Evolutionary conservation across 108 stramenopile species (phyloP), one percentile per base, ranked within the genome.

Genomic region (Cylindrotheca fusiformis): DNA sequence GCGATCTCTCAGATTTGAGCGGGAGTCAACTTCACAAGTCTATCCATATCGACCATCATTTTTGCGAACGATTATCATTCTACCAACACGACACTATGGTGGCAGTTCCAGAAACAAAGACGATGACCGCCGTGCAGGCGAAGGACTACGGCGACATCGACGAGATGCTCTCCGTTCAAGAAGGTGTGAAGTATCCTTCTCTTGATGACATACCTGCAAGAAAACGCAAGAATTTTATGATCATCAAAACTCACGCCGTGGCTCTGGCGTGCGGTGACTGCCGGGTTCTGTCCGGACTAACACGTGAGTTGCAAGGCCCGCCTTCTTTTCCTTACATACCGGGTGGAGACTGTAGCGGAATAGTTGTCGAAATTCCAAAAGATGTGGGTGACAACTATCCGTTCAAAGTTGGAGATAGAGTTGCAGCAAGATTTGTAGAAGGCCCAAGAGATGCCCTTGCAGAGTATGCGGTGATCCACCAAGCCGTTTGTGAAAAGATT

Each of bases 301-400:
- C 82, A n/a, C 51, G 77, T 48, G 70, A 78, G 32, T 47, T 87
- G 17, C 86, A 87, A 61, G 86, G 86, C 0, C 86, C 86, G 23
- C 80, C 77, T 18, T 74, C 75, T 1, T 77, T 87, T 32, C 86
- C 86, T 0, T 87, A 87, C 47, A 66, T 81, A 32, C 86, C 83
- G 8, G 80, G 82, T 30, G 86, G 86, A 10, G 86, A 87, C 68
- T 75, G 71, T 30, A 78, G 74, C 32, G 86, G 86, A 4, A 63
- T 76, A 36, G 82, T 87, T 0, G 75, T 71, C 14, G 74, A 77
- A 56, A 57, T 82, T 22, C 76, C 76, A 12, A 27, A 63, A 0
- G 64, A 78, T 26, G 60, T 29, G 25, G 55, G 57, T 31, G 19
- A 71, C 47, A 56, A 67, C 30, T 67, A 30, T 18, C 66, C 66